Evolutionary conservation across 768 basidiomycete species (phyloP), one percentile per base, ranked within the genome.

Genomic region (Hypholoma fasciculare): DNA sequence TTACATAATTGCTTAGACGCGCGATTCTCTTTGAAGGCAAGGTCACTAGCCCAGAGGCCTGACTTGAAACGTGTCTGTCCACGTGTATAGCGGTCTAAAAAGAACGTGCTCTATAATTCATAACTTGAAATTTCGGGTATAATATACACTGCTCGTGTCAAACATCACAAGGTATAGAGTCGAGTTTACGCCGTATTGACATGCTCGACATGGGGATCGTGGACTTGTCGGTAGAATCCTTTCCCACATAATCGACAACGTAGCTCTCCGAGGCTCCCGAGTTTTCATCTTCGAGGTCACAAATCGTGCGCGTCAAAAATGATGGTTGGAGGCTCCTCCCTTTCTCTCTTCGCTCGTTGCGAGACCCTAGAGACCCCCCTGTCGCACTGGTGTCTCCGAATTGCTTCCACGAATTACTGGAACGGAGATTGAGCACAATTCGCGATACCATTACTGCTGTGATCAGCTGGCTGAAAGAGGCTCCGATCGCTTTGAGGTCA

Each of bases 401-500:
- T 13, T 46, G 27, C 1, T 30, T 30, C 48, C 48, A 49, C 26
- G 48, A 49, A 38, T 23, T 34, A 17, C 44, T 46, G 9, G 43
- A 36, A 13, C 71, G 71, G 20, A 71, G 68, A 54, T 70, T 72
- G 38, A 72, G 63, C 11, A 71, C 66, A 8, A 72, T 67, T 2
- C 70, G 69, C 17, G 71, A 71, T 12, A 71, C 60, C 67, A 72
- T 69, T 1, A 62, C 57, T 11, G 68, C 53, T 5, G 70, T 71
- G 9, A 72, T 63, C 20, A 69, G 60, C 49, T 71, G 71, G 30
- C 67, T 70, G 60, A 72, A 71, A 0, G 70, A 70, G 9, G 71
- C 71, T 11, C 70, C 71, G 30, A 71, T 65, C 3, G 69, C 69
- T 54, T 71, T 71, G 5, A 72, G 54, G 49, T 70, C 70, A 7